A percentile compares a stretch with the other conserved stretches of the same genome.
Evolutionary conservation across 371 early-diverging fungal species (phyloP).

Genomic region (Funneliformis caledonium): DNA sequence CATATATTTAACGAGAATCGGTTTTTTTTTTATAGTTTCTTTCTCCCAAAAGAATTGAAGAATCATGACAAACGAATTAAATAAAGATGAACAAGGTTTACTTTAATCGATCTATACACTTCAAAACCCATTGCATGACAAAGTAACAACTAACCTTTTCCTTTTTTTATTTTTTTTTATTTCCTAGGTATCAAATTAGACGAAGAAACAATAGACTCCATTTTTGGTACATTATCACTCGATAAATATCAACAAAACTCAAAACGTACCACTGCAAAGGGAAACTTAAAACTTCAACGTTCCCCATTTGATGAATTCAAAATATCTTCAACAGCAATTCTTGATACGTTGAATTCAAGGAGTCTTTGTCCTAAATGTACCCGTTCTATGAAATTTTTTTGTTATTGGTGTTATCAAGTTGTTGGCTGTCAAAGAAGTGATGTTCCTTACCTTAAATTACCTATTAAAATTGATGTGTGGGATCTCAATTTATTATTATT

Average conservation of each 20-base stretch:
- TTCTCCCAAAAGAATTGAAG: no score
- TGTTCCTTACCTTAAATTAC: constrained; percentile 73
- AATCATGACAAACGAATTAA: no score
- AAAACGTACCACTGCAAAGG: neutral
- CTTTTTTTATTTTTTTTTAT: neutral
- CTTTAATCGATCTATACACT: no score
- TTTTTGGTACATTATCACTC: constrained; percentile 11
- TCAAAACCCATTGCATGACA: no score
- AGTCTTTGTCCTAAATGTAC: constrained; percentile 61
- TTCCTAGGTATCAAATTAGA: neutral
- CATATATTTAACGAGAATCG: no score
- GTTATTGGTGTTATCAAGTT: constrained; percentile 70
- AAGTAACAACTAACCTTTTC: no score
- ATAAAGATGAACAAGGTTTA: no score
- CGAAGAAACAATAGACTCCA: neutral
- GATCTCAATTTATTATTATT: constrained; percentile 34
- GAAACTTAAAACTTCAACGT: neutral
- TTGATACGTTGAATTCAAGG: constrained; percentile 44
- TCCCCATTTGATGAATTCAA: constrained; percentile 44
- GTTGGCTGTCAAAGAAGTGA: constrained; percentile 57
- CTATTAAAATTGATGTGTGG: constrained; percentile 78
- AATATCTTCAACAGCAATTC: constrained; percentile 45
- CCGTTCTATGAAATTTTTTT: constrained; percentile 72
- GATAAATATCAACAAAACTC: neutral
- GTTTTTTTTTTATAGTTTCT: no score